These are phyloP conservation scores for Penicillium sp. DNA, from an alignment of 2,329 filamentous ascomycete genomes.

Conservation along the genomic window DNA sequence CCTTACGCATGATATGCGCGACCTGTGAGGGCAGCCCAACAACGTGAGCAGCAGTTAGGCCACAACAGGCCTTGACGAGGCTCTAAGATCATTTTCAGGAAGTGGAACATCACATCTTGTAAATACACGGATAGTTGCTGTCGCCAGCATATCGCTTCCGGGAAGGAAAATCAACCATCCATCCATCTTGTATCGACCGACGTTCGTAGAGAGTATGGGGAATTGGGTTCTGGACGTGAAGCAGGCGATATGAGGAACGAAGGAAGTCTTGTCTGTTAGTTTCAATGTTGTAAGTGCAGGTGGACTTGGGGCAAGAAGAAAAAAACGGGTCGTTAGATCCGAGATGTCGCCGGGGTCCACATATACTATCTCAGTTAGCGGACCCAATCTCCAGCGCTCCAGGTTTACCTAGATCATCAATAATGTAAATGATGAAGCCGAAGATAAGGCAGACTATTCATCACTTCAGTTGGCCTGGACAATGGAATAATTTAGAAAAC, in stretches of 20 bases:
- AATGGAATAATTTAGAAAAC: too few species aligned
- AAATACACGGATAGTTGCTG: slow-evolving; percentile 6
- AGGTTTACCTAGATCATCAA: slow-evolving; percentile 11
- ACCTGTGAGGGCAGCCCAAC: slow-evolving; percentile 1
- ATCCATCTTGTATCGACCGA: too few species aligned
- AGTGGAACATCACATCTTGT: slow-evolving; percentile 5
- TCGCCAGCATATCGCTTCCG: too few species aligned
- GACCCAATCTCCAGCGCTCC: slow-evolving; percentile 19
- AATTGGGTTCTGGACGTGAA: too few species aligned
- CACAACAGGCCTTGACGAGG: slow-evolving; percentile 16
- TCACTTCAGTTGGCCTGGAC: too few species aligned
- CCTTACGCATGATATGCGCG: too few species aligned
- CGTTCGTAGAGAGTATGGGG: too few species aligned
- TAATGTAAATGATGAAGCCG: slow-evolving; percentile 6
- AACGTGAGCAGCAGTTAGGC: slow-evolving; percentile 1
- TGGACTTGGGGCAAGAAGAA: slow-evolving; percentile 9
- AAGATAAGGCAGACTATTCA: neutral
- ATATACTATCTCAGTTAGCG: slow-evolving; percentile 25
- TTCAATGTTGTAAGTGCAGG: neutral
- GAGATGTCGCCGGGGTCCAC: neutral
- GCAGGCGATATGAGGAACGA: too few species aligned
- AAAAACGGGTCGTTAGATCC: slow-evolving; percentile 5
- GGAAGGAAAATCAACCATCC: too few species aligned
- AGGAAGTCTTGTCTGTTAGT: neutral
- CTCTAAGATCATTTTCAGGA: slow-evolving; percentile 14